phyloP scores from a whole-genome alignment of 2,329 filamentous ascomycete species.

The Botrytis pseudocinerea region DNA sequence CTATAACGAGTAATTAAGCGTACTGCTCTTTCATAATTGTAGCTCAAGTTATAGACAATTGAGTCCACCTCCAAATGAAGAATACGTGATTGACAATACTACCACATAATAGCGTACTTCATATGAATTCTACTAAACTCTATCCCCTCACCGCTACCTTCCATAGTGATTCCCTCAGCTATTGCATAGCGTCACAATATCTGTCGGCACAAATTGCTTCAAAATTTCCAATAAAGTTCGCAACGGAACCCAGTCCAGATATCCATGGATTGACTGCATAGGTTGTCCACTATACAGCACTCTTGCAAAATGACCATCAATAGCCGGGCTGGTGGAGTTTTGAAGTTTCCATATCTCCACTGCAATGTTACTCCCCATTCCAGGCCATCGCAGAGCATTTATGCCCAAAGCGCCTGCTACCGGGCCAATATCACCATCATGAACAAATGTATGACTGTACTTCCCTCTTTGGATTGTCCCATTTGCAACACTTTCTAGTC shows the following conservation, averaged over 20 bases:
- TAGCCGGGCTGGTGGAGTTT: background rate
- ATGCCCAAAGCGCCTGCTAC: slow-evolving; percentile 40
- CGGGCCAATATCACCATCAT: slow-evolving; percentile 44
- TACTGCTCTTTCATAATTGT: background rate
- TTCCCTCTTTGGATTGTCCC: slow-evolving; percentile 31
- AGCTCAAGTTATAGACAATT: background rate
- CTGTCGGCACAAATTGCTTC: slow-evolving; percentile 31
- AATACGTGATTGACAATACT: background rate
- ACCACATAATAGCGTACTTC: too few species aligned
- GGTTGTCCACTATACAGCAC: slow-evolving; percentile 40
- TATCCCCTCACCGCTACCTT: background rate
- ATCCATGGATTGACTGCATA: slow-evolving; percentile 32
- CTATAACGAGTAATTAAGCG: background rate
- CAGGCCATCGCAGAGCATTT: slow-evolving; percentile 43
- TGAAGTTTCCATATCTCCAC: slow-evolving; percentile 43
- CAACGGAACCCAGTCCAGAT: slow-evolving; percentile 34
- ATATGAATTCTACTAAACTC: background rate
- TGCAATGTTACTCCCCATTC: slow-evolving; percentile 44
- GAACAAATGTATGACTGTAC: slow-evolving; percentile 41
- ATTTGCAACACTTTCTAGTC: slow-evolving; percentile 38
- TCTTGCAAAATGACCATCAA: slow-evolving; percentile 27
- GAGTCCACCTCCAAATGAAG: background rate
- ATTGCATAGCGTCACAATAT: slow-evolving; percentile 28
- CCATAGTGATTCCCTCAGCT: background rate
- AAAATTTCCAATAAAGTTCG: slow-evolving; percentile 28